Evolutionary conservation across 2,329 filamentous ascomycete species (phyloP), one percentile per base, ranked within the genome.

Genomic region (Ceratocystis ficicola): DNA sequence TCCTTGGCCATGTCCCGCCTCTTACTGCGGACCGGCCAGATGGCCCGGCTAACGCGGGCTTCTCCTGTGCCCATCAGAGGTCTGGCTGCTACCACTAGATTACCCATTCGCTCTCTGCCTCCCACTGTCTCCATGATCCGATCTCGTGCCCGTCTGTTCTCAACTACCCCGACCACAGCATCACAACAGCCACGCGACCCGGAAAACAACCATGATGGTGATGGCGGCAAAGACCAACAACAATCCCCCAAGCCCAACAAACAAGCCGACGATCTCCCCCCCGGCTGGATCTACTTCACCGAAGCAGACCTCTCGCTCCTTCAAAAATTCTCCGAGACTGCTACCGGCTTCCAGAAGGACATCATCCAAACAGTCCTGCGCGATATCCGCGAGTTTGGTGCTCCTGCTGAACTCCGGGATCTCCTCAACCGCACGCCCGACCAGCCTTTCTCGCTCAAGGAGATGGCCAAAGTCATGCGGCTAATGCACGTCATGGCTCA

Each of bases 401-500:
- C 90, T 17, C 89, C 90, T 0, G 71, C 76, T 25, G 89, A 90
- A 72, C 76, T 90, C 20, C 81, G 82, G 65, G 81, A 86, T 48
- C 71, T 84, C 67, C 74, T 84, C 52, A 72, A 75, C 46, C 81
- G 82, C 69, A 80, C 87, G 64, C 81, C 86, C 74, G 79, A 84
- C 63, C 79, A 80, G 69, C 76, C 70, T 0, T 68, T 73, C 36
- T 70, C 70, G 70, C 72, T 78, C 77, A 71, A 76, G 73, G 73
- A 80, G 10, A 83, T 84, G 20, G 82, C 87, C 50, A 85, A 85
- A 73, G 74, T 86, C 65, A 79, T 83, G 70, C 77, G 80, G 36
- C 75, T 86, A 68, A 78, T 82, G 22, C 80, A 78, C 64, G 79
- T 81, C 69, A 77, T 85, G 73, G 78, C 83, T n/a, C 80, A 75